phyloP scores from a whole-genome alignment of 768 basidiomycete species.

The Naganishia vaughanmartiniae region DNA sequence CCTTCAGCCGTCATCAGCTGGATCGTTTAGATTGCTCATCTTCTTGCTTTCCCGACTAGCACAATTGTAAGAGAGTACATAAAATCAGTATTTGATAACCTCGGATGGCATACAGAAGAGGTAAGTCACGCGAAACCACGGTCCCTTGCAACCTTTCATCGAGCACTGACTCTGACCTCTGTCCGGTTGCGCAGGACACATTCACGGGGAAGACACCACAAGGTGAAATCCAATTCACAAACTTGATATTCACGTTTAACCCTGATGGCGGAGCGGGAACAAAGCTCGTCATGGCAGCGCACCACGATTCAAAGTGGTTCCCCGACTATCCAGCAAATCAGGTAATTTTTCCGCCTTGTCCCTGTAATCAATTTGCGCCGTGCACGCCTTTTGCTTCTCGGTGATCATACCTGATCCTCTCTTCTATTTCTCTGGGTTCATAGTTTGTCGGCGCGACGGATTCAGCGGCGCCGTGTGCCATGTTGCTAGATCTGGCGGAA shows the following conservation, averaged over 20 bases:
- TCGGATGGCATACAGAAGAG: conserved; percentile 84
- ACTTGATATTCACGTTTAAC: conserved; percentile 93
- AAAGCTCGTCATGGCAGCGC: conserved; percentile 82
- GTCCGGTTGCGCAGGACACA: conserved; percentile 56
- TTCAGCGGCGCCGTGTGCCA: conserved; percentile 90
- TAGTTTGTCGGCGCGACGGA: conserved; percentile 98
- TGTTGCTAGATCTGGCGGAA: conserved; percentile 89
- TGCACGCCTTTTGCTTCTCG: too few species aligned
- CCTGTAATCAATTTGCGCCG: too few species aligned
- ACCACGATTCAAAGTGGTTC: conserved; percentile 91
- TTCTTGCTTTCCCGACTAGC: conserved; percentile 69
- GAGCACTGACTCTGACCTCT: neutral
- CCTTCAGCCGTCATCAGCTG: neutral
- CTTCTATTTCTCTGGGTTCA: too few species aligned
- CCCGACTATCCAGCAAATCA: conserved; percentile 68
- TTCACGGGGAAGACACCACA: conserved; percentile 79
- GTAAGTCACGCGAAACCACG: conserved; percentile 32
- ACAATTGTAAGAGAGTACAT: conserved; percentile 81
- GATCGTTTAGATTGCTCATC: conserved; percentile 1
- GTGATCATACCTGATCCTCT: too few species aligned
- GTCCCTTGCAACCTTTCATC: too few species aligned
- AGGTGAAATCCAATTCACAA: conserved; percentile 74
- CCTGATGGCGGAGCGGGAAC: conserved; percentile 68
- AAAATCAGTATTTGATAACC: conserved; percentile 63
- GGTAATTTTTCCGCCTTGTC: conserved; percentile 57